Evolutionary conservation across 768 basidiomycete genomes (phyloP), one percentile per base, ranked within the genome.

Genomic region (Cystoderma amianthinum): DNA sequence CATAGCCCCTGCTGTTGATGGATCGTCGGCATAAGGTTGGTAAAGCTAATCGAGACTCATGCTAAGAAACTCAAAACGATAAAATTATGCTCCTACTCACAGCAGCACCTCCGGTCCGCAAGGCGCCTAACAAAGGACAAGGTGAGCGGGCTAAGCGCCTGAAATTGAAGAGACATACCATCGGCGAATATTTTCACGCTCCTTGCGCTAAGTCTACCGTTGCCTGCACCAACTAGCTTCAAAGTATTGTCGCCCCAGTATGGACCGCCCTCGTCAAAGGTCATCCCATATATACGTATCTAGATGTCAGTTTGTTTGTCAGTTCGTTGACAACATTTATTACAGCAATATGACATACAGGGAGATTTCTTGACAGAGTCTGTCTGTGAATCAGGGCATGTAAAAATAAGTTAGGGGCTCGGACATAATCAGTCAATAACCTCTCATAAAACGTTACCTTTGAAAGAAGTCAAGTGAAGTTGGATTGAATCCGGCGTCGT

Each of bases 91-190:
- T n/a, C n/a, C 39, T 19, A 4, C 88, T 62, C 42, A 98, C 69
- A 0, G 95, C 93, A 0, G 95, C 92, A 4, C 95, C 94, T 72
- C 87, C 88, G 1, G 86, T 89, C 0, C 95, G 91, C 2, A 98
- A 72, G 0, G 94, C 94, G 32, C 93, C 84, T 85, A 20, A 12
- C 25, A 24, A 44, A 2, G 24, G 23, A 12, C 22, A 23, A 42
- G 24, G 12, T 39, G 9, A 44, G 20, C 15, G 10, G 10, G 1
- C 6, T 5, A 12, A 15, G 34, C 13, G 5, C 11, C 9, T 13
- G 15, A 34, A 9, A 32, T 6, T 42, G 16, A 7, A 19, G 5
- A 17, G 1, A 41, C 60, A 20, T 44, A 78, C 86, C 93, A 53
- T 97, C 94, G 0, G 78, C 67, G 52, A 81, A 80, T 2, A 92